Evolutionary conservation across 2,329 filamentous ascomycete genomes (phyloP).

Genomic region (Trichocomaceae sp.): DNA sequence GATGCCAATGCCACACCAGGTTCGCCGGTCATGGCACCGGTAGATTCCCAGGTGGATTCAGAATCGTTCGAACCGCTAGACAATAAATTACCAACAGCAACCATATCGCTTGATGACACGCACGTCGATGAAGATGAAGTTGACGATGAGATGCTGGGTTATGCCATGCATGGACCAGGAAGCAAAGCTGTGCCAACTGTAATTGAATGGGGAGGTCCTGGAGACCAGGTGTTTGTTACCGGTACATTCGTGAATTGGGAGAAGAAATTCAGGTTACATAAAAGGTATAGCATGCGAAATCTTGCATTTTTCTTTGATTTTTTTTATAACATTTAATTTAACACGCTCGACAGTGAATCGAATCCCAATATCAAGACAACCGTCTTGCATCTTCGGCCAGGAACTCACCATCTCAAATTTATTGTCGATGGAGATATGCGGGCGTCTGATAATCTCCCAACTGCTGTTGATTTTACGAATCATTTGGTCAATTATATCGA

Average conservation of each 20-base stretch:
- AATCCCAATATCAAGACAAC: conserved; percentile 62
- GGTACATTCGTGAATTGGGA: conserved; percentile 98
- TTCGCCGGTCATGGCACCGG: conserved; percentile 75
- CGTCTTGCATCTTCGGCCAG: conserved; percentile 75
- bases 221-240: conserved; percentile 90
- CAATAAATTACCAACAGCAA: conserved; percentile 49
- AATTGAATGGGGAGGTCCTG: conserved; percentile 77
- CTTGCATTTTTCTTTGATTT: conserved; percentile 12
- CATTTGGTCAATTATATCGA: conserved; percentile 98
- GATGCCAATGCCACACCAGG: conserved; percentile 85
- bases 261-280: conserved; percentile 80
- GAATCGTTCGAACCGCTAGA: conserved; percentile 41
- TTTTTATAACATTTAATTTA: not conserved
- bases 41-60: conserved; percentile 50
- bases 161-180: conserved; percentile 60
- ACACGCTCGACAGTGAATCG: conserved; percentile 29
- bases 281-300: conserved; percentile 54
- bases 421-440: conserved; percentile 91
- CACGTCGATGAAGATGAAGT: conserved; percentile 66
- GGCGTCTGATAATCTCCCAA: conserved; percentile 78
- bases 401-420: conserved; percentile 95
- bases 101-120: conserved; percentile 49
- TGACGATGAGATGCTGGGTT: conserved; percentile 63
- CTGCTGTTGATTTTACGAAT: conserved; percentile 95
- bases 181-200: conserved; percentile 69